Evolutionary conservation across 2,329 filamentous ascomycete genomes (phyloP).

Genomic region (Fusarium buharicum): DNA sequence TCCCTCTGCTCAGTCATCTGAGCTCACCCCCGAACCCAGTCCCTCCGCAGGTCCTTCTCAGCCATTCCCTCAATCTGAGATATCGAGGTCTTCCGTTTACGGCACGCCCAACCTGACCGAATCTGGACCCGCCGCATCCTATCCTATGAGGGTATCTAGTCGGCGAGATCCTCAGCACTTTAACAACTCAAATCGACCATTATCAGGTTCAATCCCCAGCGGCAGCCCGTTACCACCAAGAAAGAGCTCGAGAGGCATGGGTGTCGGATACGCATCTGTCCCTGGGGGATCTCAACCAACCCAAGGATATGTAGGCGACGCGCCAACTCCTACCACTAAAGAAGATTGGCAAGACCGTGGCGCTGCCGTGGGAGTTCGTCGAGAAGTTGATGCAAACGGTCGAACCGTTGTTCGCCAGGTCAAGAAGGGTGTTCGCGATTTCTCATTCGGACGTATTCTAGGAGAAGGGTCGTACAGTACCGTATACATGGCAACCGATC

Average conservation of each 20-base stretch:
- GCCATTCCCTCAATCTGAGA: constrained; percentile 35
- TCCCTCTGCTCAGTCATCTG: constrained; percentile 25
- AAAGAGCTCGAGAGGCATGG: constrained; percentile 78
- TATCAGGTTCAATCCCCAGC: constrained; percentile 57
- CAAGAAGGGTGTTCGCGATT: constrained; percentile 98
- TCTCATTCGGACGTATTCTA: constrained; percentile 88
- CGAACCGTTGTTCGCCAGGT: constrained; percentile 83
- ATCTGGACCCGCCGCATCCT: constrained; percentile 64
- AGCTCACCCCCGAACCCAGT: constrained; percentile 27
- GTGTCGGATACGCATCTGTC: constrained; percentile 61
- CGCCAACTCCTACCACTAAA: constrained; percentile 66
- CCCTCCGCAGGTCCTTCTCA: constrained; percentile 23
- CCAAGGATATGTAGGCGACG: constrained; percentile 53
- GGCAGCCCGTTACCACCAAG: constrained; percentile 75
- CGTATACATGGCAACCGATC: constrained; percentile 90
- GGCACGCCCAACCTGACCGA: constrained; percentile 68
- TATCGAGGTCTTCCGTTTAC: constrained; percentile 60
- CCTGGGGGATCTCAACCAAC: constrained; percentile 39
- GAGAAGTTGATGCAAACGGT: constrained; percentile 87
- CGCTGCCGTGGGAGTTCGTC: constrained; percentile 83
- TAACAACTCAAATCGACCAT: constrained; percentile 70
- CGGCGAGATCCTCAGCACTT: constrained; percentile 69
- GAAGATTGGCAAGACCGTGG: constrained; percentile 97
- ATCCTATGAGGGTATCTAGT: constrained; percentile 73
- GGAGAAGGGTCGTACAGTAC: constrained; percentile 99